Evolutionary conservation across 306 rosid genomes (phyloP).

Genomic region (Lathyrus sativus): DNA sequence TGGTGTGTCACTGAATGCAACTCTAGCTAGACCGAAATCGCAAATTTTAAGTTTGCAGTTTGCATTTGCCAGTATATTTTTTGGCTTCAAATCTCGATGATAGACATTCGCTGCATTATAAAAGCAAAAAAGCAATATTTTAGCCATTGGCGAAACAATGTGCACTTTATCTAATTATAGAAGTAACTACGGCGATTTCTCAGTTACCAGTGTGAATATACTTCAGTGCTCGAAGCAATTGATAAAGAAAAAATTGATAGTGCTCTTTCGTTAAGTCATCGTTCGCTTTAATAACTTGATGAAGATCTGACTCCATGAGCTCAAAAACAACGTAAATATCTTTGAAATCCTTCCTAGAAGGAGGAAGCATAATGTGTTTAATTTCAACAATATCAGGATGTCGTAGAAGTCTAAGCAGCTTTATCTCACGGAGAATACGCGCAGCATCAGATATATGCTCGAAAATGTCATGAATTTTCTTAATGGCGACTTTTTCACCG

Average conservation of each 20-base stretch:
- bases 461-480: constrained; percentile 91
- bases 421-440: constrained; percentile 97
- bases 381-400: constrained; percentile 98
- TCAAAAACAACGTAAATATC: constrained; percentile 97
- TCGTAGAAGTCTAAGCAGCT: constrained; percentile 89
- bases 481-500: constrained; percentile 85
- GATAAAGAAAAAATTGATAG: constrained; percentile 93
- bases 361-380: constrained; percentile 92
- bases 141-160: constrained; percentile 14
- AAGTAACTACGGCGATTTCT: constrained; percentile 6
- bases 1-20: constrained; percentile 93
- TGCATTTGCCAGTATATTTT: constrained; percentile 95
- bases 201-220: constrained; percentile 85
- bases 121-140: constrained; percentile 1
- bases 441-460: constrained; percentile 97
- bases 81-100: constrained; percentile 95
- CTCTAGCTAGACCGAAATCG: constrained; percentile 97
- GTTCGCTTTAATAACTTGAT: constrained; percentile 95
- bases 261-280: constrained; percentile 92
- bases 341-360: constrained; percentile 89
- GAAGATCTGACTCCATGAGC: constrained; percentile 99
- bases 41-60: constrained; percentile 95
- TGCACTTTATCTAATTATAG: background rate
- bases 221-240: constrained; percentile 90
- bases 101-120: constrained; percentile 82